These are phyloP conservation scores for Saccharomycopsis vini DNA, from an alignment of 805 yeast species.

Conservation along the genomic window DNA sequence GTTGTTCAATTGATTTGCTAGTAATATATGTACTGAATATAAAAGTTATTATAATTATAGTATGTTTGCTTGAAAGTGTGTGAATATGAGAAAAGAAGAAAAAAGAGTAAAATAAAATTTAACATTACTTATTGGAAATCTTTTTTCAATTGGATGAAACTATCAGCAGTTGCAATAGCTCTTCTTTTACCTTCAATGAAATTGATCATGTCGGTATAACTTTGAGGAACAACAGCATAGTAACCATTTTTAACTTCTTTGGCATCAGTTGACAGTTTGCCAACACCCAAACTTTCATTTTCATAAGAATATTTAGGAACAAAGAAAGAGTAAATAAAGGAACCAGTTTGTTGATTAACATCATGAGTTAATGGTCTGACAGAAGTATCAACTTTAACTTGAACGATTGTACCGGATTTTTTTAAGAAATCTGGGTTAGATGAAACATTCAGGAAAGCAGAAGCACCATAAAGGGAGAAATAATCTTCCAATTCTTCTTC, in stretches of 20 bases:
- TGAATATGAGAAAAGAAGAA: too few species aligned
- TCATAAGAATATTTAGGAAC: conserved; percentile 52
- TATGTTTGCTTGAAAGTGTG: too few species aligned
- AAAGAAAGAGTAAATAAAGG: conserved; percentile 82
- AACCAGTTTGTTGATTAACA: conserved; percentile 64
- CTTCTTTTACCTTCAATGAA: conserved; percentile 86
- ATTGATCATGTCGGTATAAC: conserved; percentile 87
- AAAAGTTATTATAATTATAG: too few species aligned
- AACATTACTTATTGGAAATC: too few species aligned
- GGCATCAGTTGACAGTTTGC: conserved; percentile 20
- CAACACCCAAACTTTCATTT: conserved; percentile 21
- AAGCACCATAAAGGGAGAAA: conserved; percentile 42
- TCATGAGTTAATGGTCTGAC: conserved; percentile 62
- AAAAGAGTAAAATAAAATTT: too few species aligned
- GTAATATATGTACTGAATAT: too few species aligned
- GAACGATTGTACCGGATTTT: conserved; percentile 80
- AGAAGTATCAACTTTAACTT: conserved; percentile 78
- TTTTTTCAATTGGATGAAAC: conserved; percentile 39
- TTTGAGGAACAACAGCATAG: conserved; percentile 73
- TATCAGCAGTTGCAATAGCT: conserved; percentile 72
- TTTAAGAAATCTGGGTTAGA: conserved; percentile 50
- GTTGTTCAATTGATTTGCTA: too few species aligned
- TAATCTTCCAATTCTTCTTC: conserved; percentile 17
- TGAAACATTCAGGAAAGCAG: conserved; percentile 39
- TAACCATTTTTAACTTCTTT: conserved; percentile 41